Conservation (phyloP, 495 filamentous ascomycete species). For the Xylona heveae region DNA sequence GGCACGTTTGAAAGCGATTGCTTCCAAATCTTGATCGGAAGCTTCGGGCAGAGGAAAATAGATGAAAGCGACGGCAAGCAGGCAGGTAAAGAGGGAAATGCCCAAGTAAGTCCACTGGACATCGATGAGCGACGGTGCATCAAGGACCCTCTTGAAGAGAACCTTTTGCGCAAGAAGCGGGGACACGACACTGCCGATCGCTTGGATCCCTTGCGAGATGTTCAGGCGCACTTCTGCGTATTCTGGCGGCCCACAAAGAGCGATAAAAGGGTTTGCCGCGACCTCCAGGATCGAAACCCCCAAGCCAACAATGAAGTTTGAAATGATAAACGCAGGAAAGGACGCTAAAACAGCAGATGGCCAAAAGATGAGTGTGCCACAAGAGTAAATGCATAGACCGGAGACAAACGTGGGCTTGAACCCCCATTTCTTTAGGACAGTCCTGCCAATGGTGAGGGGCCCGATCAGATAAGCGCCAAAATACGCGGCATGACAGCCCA, state of each 20-base stretch:
- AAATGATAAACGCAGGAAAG: conserved; percentile 39
- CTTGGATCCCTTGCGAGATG: conserved; percentile 47
- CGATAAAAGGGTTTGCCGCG: conserved; percentile 45
- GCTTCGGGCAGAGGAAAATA: conserved; percentile 48
- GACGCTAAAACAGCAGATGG: conserved; percentile 46
- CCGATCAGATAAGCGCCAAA: conserved; percentile 37
- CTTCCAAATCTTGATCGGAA: conserved; percentile 38
- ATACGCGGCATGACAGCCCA: conserved; percentile 1
- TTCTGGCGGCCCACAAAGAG: conserved; percentile 42
- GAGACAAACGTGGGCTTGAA: conserved; percentile 39
- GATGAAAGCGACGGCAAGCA: conserved; percentile 41
- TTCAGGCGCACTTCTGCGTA: conserved; percentile 46
- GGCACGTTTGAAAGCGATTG: conserved; percentile 26
- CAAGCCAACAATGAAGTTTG: conserved; percentile 45
- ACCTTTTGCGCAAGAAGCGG: conserved; percentile 38
- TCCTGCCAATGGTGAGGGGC: conserved; percentile 41
- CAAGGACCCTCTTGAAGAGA: conserved; percentile 29
- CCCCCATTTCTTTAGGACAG: conserved; percentile 40
- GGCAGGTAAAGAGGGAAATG: conserved; percentile 40
- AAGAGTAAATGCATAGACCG: conserved; percentile 35
- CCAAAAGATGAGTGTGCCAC: conserved; percentile 49
- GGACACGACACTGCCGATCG: conserved; percentile 37
- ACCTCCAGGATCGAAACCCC: conserved; percentile 43
- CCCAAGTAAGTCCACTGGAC: conserved; percentile 57
- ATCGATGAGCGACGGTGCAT: conserved; percentile 34